Evolutionary conservation across 805 yeast species (phyloP), one percentile per base, ranked within the genome.

Genomic region (Candida odintsovae): DNA sequence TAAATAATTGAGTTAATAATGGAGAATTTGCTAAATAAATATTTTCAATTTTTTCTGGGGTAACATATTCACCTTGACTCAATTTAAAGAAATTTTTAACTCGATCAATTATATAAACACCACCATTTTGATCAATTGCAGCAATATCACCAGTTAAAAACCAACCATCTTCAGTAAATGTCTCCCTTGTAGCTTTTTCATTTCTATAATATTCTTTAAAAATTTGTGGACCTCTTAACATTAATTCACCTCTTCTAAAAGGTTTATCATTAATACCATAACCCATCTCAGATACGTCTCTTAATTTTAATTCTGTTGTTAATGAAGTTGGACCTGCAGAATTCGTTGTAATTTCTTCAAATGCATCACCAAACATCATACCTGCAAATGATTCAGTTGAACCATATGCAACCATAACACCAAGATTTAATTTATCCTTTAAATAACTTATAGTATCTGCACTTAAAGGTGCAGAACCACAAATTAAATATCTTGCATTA

Each of bases 11-110:
- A 1, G 77, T 62, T 36, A 82, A 55, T 16, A 70, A 57, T 6
- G 83, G 75, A 52, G 75, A 71, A 8, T 70, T 65, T 0, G 85
- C 71, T 40, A 81, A 61, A 59, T 84, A 83, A 15, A 67, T 64
- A 55, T 80, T 82, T 57, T 85, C 90, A 52, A 85, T 78, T 62
- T 76, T 82, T 57, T 85, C 94, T 8, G 90, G 89, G 1, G 89
- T 83, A 44, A 85, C 76, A 59, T 83, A 85, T 65, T 77, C 81
- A 29, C 82, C 82, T 58, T 77, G 82, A 3, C 80, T 71, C 45
- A 78, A 61, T 55, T 85, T 85, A 72, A 83, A 85, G 68, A 85
- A 84, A 65, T 84, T 85, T 68, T 85, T 85, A 35, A 84, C 87
- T 48, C 94, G 72, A 59, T 85, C 92, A 57, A 85, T 73, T 50